phyloP scores from a whole-genome alignment of 495 filamentous ascomycete genomes.

The Penicillium macrosclerotiorum region DNA sequence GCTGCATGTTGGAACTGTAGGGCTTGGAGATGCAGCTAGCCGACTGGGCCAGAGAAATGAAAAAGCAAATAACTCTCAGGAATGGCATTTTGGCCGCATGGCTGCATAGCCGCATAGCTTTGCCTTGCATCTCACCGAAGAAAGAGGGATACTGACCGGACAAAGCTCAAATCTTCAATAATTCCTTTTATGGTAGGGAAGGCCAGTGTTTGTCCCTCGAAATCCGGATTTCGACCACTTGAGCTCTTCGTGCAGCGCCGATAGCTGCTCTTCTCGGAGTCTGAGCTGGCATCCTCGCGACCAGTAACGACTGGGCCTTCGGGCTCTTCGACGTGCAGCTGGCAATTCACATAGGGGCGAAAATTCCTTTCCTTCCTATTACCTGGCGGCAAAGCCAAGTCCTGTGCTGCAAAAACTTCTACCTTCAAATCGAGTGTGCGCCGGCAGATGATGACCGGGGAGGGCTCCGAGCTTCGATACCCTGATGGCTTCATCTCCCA shows the following conservation, averaged over 20 bases:
- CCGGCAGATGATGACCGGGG: slow-evolving; percentile 20
- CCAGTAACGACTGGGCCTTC: slow-evolving; percentile 18
- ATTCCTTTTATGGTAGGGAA: slow-evolving; percentile 64
- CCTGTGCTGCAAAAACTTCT: slow-evolving; percentile 52
- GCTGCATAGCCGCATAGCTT: too few species aligned
- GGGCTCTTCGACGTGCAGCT: slow-evolving; percentile 72
- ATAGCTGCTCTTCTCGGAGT: slow-evolving; percentile 58
- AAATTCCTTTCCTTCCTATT: slow-evolving; percentile 60
- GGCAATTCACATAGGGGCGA: slow-evolving; percentile 75
- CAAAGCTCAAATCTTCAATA: slow-evolving; percentile 75
- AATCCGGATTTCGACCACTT: slow-evolving; percentile 67
- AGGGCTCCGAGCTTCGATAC: slow-evolving; percentile 46
- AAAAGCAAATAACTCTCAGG: neutral
- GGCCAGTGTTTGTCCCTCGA: slow-evolving; percentile 57
- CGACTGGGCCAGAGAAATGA: neutral
- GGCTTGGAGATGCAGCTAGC: neutral
- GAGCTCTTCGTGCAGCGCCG: slow-evolving; percentile 64
- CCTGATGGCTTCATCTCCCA: slow-evolving; percentile 83
- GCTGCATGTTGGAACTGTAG: neutral
- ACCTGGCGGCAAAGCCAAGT: slow-evolving; percentile 45
- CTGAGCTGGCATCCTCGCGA: slow-evolving; percentile 39
- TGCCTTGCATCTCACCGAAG: too few species aligned
- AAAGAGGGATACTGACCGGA: slow-evolving; percentile 54
- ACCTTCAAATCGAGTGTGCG: slow-evolving; percentile 45
- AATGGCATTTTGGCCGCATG: neutral